A percentile compares a stretch with the other conserved stretches of the same genome.
Conservation (phyloP, 1,284 basidiomycete genomes). For the Papiliotrema nemorosa region DNA sequence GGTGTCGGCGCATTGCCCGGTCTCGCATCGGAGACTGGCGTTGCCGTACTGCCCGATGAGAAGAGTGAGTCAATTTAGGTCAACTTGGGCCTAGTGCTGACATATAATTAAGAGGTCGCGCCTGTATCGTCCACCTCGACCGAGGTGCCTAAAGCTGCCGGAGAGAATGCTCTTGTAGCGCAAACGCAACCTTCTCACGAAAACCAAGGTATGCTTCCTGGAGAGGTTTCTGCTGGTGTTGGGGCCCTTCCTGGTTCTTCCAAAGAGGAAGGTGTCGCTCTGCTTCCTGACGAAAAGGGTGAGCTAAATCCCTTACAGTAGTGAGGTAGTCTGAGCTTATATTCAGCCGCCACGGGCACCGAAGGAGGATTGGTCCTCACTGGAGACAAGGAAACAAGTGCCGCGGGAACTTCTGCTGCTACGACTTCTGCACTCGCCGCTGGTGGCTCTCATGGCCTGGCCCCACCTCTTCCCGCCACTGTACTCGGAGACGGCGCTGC, state of each 20-base stretch:
- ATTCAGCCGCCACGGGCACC: no score
- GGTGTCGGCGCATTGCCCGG: conserved; percentile 53
- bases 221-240: conserved; percentile 36
- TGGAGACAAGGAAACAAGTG: no score
- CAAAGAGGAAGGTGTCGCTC: background rate
- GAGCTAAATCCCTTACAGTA: no score
- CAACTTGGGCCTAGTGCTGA: background rate
- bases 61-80: conserved; percentile 34
- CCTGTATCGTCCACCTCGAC: no score
- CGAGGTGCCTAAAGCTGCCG: no score
- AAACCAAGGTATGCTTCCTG: conserved; percentile 28
- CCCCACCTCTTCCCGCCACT: conserved; percentile 30
- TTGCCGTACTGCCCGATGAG: conserved; percentile 52
- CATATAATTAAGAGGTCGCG: background rate
- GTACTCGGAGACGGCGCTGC: conserved; percentile 25
- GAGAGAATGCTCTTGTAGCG: no score
- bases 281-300: conserved; percentile 5
- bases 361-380: no score
- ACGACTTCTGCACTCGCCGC: no score
- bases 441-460: no score
- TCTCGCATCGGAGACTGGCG: conserved; percentile 42
- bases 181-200: conserved; percentile 34
- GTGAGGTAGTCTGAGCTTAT: no score
- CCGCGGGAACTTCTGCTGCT: no score
- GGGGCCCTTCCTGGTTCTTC: conserved; percentile 1